These are phyloP conservation scores for Solanum hybrid DNA, from an alignment of 305 asterid genomes.

Conservation along the genomic window DNA sequence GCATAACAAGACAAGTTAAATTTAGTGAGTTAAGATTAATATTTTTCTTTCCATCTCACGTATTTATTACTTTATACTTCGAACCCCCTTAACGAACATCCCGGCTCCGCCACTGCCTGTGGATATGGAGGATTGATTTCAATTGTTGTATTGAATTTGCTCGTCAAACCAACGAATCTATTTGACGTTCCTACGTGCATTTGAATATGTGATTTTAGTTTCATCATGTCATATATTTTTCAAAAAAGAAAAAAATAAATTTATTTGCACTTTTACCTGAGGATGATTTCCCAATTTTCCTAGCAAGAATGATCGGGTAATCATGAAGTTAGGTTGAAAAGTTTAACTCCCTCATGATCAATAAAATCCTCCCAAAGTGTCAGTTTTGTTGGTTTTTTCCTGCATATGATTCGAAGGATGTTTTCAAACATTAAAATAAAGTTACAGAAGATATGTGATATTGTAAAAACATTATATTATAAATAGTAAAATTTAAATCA, in stretches of 20 bases:
- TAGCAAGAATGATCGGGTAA: not conserved
- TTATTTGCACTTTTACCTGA: not conserved
- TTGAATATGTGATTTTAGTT: not conserved
- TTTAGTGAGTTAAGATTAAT: no score
- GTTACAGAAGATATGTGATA: no score
- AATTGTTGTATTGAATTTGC: not conserved
- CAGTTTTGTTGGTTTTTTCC: not conserved
- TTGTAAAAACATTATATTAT: no score
- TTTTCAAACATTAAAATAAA: no score
- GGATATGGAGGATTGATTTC: not conserved
- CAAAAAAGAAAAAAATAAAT: not conserved
- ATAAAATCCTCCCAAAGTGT: not conserved
- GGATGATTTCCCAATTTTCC: not conserved
- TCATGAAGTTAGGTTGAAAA: not conserved
- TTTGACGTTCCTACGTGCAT: not conserved
- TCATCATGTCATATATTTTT: not conserved
- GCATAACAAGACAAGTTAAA: no score
- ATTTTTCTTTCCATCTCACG: no score
- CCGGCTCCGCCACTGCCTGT: no score
- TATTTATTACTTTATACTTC: no score
- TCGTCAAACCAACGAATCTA: not conserved
- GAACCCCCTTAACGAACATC: no score
- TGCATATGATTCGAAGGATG: not conserved
- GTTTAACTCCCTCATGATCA: not conserved
- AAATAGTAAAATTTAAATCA: no score